These are phyloP conservation scores for Bombardia bombarda DNA, from an alignment of 495 filamentous ascomycete species.

Conservation along the genomic window DNA sequence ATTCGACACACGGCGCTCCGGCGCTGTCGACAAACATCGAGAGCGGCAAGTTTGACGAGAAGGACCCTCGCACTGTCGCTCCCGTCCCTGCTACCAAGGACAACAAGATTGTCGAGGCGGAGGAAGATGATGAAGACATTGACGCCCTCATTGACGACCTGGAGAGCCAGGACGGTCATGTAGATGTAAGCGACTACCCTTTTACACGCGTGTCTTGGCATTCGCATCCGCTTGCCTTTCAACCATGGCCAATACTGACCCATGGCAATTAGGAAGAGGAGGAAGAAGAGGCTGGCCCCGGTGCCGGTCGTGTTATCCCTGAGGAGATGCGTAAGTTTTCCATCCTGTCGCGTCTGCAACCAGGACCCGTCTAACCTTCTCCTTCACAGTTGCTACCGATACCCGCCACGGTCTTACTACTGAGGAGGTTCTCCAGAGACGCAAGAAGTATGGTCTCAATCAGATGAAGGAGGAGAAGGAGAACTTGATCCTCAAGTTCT, in stretches of 20 bases:
- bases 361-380: constrained; percentile 2
- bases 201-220: not conserved
- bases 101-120: constrained; percentile 40
- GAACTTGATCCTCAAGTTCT: constrained; percentile 75
- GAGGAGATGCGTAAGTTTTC: constrained; percentile 43
- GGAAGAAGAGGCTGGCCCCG: constrained; percentile 45
- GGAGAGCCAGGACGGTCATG: constrained; percentile 64
- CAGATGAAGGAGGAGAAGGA: constrained; percentile 85
- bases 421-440: constrained; percentile 56
- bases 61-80: constrained; percentile 24
- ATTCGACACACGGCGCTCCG: constrained; percentile 35
- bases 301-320: constrained; percentile 45
- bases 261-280: constrained; percentile 35
- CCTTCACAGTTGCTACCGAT: constrained; percentile 47
- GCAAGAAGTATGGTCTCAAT: constrained; percentile 78
- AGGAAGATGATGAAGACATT: constrained; percentile 67
- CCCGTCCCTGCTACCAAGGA: constrained; percentile 19
- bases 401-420: constrained; percentile 62
- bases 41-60: constrained; percentile 50
- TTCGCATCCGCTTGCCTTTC: not conserved
- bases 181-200: constrained; percentile 18
- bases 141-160: constrained; percentile 78
- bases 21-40: constrained; percentile 48
- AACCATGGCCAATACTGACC: constrained; percentile 7
- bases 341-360: not conserved